Percentiles rank a stretch among this genome's conserved stretches.
phyloP scores from a whole-genome alignment of 2,329 filamentous ascomycete genomes.

The Aspergillus intermedius region DNA sequence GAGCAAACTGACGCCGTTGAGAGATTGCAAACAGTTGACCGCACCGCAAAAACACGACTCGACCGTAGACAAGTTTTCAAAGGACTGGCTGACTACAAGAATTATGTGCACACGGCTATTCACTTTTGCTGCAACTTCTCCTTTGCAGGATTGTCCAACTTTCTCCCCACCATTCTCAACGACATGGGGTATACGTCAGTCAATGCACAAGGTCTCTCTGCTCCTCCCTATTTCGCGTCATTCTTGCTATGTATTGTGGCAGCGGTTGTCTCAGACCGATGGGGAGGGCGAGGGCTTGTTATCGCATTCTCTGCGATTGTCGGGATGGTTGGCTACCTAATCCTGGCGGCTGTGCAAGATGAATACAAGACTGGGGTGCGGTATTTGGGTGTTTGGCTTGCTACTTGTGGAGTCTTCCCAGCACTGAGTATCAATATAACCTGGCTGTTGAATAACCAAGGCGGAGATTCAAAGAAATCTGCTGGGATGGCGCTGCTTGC shows the following conservation, averaged over 20 bases:
- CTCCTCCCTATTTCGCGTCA: conserved; percentile 37
- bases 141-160: conserved; percentile 37
- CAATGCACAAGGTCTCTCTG: conserved; percentile 37
- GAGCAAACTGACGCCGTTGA: conserved; percentile 47
- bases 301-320: conserved; percentile 22
- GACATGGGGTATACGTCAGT: conserved; percentile 36
- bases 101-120: conserved; percentile 31
- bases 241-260: conserved; percentile 27
- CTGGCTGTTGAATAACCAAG: conserved; percentile 23
- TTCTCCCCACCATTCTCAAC: conserved; percentile 37
- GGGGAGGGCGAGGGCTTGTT: conserved; percentile 28
- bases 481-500: conserved; percentile 19
- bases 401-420: conserved; percentile 20
- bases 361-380: conserved; percentile 21
- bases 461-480: conserved; percentile 18
- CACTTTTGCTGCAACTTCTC: conserved; percentile 34
- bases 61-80: conserved; percentile 29
- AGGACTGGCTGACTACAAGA: conserved; percentile 32
- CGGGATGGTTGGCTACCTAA: conserved; percentile 28
- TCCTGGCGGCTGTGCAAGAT: conserved; percentile 22
- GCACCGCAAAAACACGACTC: conserved; percentile 19
- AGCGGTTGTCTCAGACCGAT: conserved; percentile 32
- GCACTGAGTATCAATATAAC: conserved; percentile 18
- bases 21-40: conserved; percentile 33
- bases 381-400: conserved; percentile 36